phyloP scores from a whole-genome alignment of 148 eudicot genomes.

The Fagopyrum homotropicum region DNA sequence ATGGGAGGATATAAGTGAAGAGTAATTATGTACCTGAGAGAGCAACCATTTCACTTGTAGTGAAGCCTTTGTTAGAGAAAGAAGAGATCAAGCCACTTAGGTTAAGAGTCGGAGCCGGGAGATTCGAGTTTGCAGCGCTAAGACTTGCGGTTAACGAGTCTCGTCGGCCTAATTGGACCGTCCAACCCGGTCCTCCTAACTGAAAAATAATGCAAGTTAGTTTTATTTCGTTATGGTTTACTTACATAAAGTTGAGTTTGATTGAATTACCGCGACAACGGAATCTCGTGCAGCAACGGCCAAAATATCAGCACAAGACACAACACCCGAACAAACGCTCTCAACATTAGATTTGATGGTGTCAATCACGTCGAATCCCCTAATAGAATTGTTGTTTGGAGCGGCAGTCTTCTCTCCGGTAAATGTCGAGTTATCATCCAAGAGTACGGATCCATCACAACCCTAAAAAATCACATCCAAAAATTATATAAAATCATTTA shows the following conservation, averaged over 20 bases:
- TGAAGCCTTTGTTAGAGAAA: slow-evolving; percentile 27
- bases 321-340: slow-evolving; percentile 9
- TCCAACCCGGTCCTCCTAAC: slow-evolving; percentile 40
- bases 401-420: not conserved
- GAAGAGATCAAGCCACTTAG: slow-evolving; percentile 31
- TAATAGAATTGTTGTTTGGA: not conserved
- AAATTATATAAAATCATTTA: too few relatives aligned
- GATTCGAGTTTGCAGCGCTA: slow-evolving; percentile 29
- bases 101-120: slow-evolving; percentile 33
- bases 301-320: slow-evolving; percentile 17
- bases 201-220: not conserved
- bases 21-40: slow-evolving; percentile 20
- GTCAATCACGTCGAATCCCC: not conserved
- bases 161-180: slow-evolving; percentile 40
- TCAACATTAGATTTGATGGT: slow-evolving; percentile 10
- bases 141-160: slow-evolving; percentile 46
- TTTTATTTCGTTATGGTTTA: too few relatives aligned
- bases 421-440: slow-evolving; percentile 1
- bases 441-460: not conserved
- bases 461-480: too few relatives aligned
- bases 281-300: slow-evolving; percentile 17
- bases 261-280: slow-evolving; percentile 8
- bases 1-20: too few relatives aligned
- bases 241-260: too few relatives aligned
- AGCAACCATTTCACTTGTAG: slow-evolving; percentile 20